Percentiles rank a stretch among this genome's conserved stretches.
Conservation (phyloP, 257 asterid genomes). For the Solanum gracilifrons region DNA sequence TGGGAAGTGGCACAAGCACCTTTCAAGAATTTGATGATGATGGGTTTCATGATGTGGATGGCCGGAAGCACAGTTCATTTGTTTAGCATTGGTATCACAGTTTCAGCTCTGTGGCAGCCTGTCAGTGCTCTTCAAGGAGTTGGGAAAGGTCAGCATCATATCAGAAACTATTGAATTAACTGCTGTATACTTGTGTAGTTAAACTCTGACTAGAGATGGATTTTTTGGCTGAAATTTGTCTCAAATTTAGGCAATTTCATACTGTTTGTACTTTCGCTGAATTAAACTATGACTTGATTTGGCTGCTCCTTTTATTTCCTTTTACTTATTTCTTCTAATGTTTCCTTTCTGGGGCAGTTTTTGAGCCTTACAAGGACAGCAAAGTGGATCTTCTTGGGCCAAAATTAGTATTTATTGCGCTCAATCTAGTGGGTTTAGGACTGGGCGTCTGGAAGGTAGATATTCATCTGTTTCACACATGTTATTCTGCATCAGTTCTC, state of each 20-base stretch:
- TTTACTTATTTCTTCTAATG: not conserved
- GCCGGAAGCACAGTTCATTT: constrained; percentile 97
- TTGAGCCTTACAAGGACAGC: constrained; percentile 90
- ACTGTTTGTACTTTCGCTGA: not conserved
- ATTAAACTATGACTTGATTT: not conserved
- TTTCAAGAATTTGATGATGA: constrained; percentile 80
- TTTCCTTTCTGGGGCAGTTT: constrained; percentile 39
- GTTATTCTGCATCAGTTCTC: not conserved
- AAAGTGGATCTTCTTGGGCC: constrained; percentile 77
- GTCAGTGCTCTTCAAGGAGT: constrained; percentile 89
- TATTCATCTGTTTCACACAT: not conserved
- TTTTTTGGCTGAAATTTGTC: not conserved
- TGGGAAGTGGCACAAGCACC: constrained; percentile 99
- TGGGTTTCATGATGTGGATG: constrained; percentile 99
- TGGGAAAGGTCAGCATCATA: constrained; percentile 56
- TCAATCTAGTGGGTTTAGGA: constrained; percentile 83
- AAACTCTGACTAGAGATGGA: not conserved
- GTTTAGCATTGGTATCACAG: constrained; percentile 91
- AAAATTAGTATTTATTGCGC: constrained; percentile 64
- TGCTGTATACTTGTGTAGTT: not conserved
- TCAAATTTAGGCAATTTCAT: not conserved
- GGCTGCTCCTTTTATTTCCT: not conserved
- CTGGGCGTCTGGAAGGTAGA: constrained; percentile 92
- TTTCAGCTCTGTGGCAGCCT: constrained; percentile 96
- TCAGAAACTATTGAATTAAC: not conserved